These are phyloP conservation scores for Porcisia deanei DNA, from an alignment of 208 protist species.

Conservation along the genomic window DNA sequence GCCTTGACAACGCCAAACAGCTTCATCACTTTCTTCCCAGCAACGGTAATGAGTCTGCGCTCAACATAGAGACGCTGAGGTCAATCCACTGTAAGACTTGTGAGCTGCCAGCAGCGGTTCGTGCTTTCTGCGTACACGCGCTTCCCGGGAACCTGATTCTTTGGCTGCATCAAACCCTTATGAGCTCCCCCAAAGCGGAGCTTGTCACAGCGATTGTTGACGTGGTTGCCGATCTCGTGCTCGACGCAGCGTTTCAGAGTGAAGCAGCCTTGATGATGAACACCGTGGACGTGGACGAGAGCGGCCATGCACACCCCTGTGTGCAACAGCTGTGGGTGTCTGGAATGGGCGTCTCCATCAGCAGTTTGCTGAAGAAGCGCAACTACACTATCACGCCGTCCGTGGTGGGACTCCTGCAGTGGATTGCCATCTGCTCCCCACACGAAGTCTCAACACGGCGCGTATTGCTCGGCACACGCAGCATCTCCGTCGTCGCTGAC, in stretches of 20 bases:
- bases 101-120: conserved; percentile 18
- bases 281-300: not conserved
- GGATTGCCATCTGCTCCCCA: conserved; percentile 10
- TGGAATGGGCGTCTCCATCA: conserved; percentile 22
- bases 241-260: not conserved
- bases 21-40: conserved; percentile 17
- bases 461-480: conserved; percentile 23
- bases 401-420: conserved; percentile 20
- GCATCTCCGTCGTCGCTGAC: conserved; percentile 16
- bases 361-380: conserved; percentile 16
- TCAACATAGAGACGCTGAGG: conserved; percentile 10
- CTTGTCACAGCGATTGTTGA: conserved; percentile 17
- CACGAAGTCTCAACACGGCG: conserved; percentile 16
- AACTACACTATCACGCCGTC: conserved; percentile 20
- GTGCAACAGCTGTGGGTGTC: conserved; percentile 33
- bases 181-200: not conserved
- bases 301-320: conserved; percentile 25
- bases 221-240: conserved; percentile 17
- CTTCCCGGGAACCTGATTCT: conserved; percentile 28
- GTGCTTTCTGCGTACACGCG: conserved; percentile 33
- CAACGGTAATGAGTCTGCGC: not conserved
- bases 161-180: conserved; percentile 14
- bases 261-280: not conserved
- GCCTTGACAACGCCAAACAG: conserved; percentile 2
- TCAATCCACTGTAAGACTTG: conserved; percentile 7